Evolutionary conservation across 306 rosid genomes (phyloP), one percentile per base, ranked within the genome.

Genomic region (Castanospermum australe): DNA sequence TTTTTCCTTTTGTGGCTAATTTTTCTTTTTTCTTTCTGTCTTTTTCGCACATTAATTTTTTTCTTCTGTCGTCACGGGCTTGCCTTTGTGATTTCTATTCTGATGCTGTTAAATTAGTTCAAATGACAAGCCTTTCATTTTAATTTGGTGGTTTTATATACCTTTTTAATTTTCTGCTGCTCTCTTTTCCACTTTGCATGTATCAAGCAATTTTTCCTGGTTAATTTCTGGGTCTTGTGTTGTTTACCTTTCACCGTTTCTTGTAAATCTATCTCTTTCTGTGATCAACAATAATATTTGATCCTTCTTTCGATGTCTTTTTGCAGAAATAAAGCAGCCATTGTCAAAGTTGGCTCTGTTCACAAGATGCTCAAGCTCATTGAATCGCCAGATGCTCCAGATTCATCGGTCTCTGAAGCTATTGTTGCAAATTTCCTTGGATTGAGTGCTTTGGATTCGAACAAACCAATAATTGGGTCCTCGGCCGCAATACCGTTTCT

Each of bases 281-380:
- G 47, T 59, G 75, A 20, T n/a, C 24, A 56, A 30, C 80, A 20
- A 20, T 45, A 55, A 38, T 32, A 0, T 22, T 67, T 56, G 6
- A 33, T 65, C 17, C 4, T 8, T 61, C 54, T 47, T 55, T 73
- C 15, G 20, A 75, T 39, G 39, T 67, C 41, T 12, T 55, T 64
- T 63, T 66, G 11, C 94, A 96, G 99, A 81, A 96, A 96, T 80
- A 93, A 93, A 86, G 93, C 96, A 20, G 97, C 97, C 67, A 91
- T 96, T 84, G 97, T 91, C 28, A 91, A 96, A 88, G 93, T 94
- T 75, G 99, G 99, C 5, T 88, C 91, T 62, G 90, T 96, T 62
- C 92, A 96, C 71, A 93, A 96, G 74, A 91, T 96, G 99, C 88
- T 96, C 22, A 84, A 84, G 84, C 91, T 96, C 38, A 84, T 93